Base-by-base conservation (phyloP, 2,329 filamentous ascomycete genomes). In the Phialophora verrucosa region DNA sequence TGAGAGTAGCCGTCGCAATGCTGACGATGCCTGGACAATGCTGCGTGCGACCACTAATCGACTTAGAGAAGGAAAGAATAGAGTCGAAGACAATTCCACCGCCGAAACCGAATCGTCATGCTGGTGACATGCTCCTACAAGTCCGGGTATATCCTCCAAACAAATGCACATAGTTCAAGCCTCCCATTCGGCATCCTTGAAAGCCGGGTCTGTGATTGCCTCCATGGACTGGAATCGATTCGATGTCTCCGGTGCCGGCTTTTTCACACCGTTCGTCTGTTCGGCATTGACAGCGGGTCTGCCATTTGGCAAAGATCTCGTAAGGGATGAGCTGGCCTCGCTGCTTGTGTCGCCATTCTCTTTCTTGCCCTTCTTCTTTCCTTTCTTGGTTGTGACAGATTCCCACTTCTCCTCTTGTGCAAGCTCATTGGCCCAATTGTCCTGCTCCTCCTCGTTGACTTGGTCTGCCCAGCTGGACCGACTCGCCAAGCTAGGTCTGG, bases 361-460 rank as follows among this genome's bases (percentile, higher is more conserved):
- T 65, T 75, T 76, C 20, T 75, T 74, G 70, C 77, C 79, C 76
- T 82, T 83, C 75, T 83, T 84, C 75, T 83, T 83, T 75, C 84
- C 83, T 69, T 80, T 79, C 80, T 88, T 88, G 74, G 80, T 85
- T 35, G 83, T 79, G 27, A 89, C 87, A 10, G 85, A 86, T 69
- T 83, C 87, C 87, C 87, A 89, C 60, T 83, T 83, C 63, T 83
- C 83, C 54, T 86, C 83, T 50, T 79, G 78, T 32, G 78, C 76
- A 62, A 77, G 72, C 59, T 81, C 79, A 58, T 76, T 82, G 57
- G 84, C 78, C 54, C 83, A 82, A 74, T 88, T 77, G 75, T 89
- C 86, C 74, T 88, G 86, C 69, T 88, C 86, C 75, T 88, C 87
- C 3, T 85, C 85, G 17, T 84, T 84, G 47, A 86, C 77, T 62